A percentile compares a stretch with the other conserved stretches of the same genome.
Conservation (phyloP, 495 filamentous ascomycete species). For the Neurospora sp. region DNA sequence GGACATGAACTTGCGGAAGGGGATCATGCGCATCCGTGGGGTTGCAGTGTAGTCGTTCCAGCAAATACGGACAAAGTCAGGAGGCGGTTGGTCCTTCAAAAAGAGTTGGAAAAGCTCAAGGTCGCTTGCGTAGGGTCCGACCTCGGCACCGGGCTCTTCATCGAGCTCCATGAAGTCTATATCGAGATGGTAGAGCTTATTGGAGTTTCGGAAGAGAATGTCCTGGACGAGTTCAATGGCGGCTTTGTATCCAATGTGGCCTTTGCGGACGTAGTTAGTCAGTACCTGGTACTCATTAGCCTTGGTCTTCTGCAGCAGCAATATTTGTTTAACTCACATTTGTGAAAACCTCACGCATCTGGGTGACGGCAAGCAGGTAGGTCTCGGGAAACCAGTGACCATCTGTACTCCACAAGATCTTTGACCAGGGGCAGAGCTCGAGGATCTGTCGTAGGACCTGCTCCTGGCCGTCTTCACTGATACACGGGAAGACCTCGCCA, state of each 20-base stretch:
- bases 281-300: constrained; percentile 37
- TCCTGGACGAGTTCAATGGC: constrained; percentile 49
- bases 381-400: constrained; percentile 79
- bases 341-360: constrained; percentile 67
- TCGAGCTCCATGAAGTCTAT: constrained; percentile 32
- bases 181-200: constrained; percentile 50
- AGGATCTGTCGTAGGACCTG: constrained; percentile 60
- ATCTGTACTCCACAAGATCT: constrained; percentile 79
- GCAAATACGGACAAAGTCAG: constrained; percentile 63
- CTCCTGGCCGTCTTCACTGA: constrained; percentile 74
- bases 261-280: constrained; percentile 48
- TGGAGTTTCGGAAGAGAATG: constrained; percentile 63
- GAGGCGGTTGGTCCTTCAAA: constrained; percentile 54
- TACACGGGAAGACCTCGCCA: constrained; percentile 74
- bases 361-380: constrained; percentile 65
- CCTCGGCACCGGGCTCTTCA: constrained; percentile 6
- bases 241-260: constrained; percentile 45
- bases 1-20: constrained; percentile 51
- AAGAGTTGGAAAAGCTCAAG: constrained; percentile 45
- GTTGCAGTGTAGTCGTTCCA: constrained; percentile 73
- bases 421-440: constrained; percentile 65
- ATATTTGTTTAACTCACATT: constrained; percentile 29
- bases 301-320: background rate
- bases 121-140: constrained; percentile 14
- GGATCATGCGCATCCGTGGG: constrained; percentile 58